Percentiles rank a stretch among this genome's conserved stretches.
Conservation (phyloP, 2,329 filamentous ascomycete species). For the Scedosporium apiospermum region DNA sequence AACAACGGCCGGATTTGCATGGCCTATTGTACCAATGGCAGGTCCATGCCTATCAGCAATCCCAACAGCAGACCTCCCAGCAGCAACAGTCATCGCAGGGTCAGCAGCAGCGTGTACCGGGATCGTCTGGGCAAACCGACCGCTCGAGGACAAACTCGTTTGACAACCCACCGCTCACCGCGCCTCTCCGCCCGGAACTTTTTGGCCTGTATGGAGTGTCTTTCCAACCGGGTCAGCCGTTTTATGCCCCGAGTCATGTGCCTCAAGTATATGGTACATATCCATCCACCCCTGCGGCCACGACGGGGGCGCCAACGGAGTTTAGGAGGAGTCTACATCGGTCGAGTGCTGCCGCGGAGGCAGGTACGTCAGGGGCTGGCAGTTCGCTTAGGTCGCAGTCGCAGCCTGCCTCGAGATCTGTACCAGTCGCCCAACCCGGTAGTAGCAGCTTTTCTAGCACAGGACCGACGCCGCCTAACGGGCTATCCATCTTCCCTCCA, state of each 20-base stretch:
- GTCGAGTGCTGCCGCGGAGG: constrained; percentile 39
- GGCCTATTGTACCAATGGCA: constrained; percentile 13
- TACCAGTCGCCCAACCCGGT: constrained; percentile 17
- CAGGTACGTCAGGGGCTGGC: constrained; percentile 34
- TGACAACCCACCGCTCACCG: constrained; percentile 50
- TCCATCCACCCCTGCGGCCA: constrained; percentile 44
- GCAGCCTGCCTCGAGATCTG: constrained; percentile 48
- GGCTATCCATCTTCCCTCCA: constrained; percentile 22
- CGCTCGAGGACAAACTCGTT: constrained; percentile 54
- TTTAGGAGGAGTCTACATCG: constrained; percentile 49
- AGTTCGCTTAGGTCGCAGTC: constrained; percentile 56
- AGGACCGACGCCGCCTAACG: constrained; percentile 20
- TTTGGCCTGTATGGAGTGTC: constrained; percentile 39
- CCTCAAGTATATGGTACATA: constrained; percentile 38
- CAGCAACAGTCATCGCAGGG: constrained; percentile 18
- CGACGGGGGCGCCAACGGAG: constrained; percentile 34
- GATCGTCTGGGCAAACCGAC: constrained; percentile 25
- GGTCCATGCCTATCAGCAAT: constrained; percentile 24
- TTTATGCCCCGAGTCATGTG: constrained; percentile 26
- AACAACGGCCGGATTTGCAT: constrained; percentile 4
- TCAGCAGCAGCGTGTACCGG: constrained; percentile 32
- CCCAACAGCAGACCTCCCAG: constrained; percentile 1
- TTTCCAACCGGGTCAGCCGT: constrained; percentile 11
- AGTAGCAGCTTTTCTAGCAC: constrained; percentile 8
- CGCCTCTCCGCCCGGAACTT: constrained; percentile 46